A percentile compares a stretch with the other conserved stretches of the same genome.
Conservation (phyloP, 805 yeast species). For the Saccharomycopsis javanensis region DNA sequence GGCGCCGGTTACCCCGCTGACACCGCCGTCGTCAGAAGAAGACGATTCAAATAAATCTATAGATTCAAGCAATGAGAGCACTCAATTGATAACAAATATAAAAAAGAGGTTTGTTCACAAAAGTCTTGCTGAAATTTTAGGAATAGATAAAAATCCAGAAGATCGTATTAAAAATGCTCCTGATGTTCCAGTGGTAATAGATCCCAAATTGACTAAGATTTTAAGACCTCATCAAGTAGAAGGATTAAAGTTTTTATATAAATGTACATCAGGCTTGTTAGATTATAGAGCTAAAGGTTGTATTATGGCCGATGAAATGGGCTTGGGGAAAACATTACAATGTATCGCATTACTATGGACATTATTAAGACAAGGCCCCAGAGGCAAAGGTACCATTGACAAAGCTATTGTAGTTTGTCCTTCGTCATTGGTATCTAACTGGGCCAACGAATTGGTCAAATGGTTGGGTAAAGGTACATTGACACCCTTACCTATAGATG, state of each 20-base stretch:
- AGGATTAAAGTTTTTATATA: constrained; percentile 83
- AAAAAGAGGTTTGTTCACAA: constrained; percentile 41
- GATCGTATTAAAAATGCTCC: constrained; percentile 48
- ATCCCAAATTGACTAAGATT: constrained; percentile 74
- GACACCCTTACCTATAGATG: constrained; percentile 86
- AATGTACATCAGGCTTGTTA: constrained; percentile 82
- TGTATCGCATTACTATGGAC: constrained; percentile 83
- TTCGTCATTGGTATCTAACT: constrained; percentile 81
- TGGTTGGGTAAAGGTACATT: constrained; percentile 93
- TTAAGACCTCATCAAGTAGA: constrained; percentile 94
- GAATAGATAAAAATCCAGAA: constrained; percentile 46
- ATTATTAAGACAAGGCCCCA: constrained; percentile 75
- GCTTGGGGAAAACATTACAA: constrained; percentile 83
- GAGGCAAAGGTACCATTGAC: constrained; percentile 68
- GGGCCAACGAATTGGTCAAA: constrained; percentile 94
- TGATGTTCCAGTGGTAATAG: constrained; percentile 92
- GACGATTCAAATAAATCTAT: constrained; percentile 25
- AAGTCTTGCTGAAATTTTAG: constrained; percentile 71
- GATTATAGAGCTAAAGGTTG: constrained; percentile 86
- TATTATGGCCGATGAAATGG: constrained; percentile 98
- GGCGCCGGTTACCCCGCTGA: constrained; percentile 11
- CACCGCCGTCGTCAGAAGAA: constrained; percentile 14
- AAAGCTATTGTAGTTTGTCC: constrained; percentile 94
- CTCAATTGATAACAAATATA: background rate
- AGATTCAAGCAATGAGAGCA: constrained; percentile 21